These are phyloP conservation scores for Epichloe sibirici DNA, from an alignment of 2,329 filamentous ascomycete species.

Conservation along the genomic window DNA sequence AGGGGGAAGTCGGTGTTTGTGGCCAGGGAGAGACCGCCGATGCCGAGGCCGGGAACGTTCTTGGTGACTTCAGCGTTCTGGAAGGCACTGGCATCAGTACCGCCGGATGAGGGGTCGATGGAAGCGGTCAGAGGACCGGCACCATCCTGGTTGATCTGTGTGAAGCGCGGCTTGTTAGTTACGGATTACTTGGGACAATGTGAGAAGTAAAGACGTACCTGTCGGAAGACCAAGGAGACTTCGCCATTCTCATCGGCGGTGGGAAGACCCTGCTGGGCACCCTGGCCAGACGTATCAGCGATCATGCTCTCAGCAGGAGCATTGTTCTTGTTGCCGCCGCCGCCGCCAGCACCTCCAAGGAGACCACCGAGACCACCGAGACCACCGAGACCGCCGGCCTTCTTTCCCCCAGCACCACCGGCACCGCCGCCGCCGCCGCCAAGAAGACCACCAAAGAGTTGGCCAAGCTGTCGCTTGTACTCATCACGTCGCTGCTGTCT, in stretches of 20 bases:
- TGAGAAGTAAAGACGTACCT: slow-evolving; percentile 15
- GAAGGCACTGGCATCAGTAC: slow-evolving; percentile 48
- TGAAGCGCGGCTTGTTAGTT: not conserved
- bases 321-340: slow-evolving; percentile 27
- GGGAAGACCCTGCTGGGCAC: slow-evolving; percentile 41
- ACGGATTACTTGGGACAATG: not conserved
- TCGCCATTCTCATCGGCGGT: slow-evolving; percentile 48
- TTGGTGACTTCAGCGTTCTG: slow-evolving; percentile 43
- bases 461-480: slow-evolving; percentile 18
- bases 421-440: not conserved
- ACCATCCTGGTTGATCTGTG: slow-evolving; percentile 60
- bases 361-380: slow-evolving; percentile 5
- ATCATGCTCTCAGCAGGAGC: slow-evolving; percentile 37
- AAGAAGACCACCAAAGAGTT: slow-evolving; percentile 17
- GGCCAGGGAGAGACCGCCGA: slow-evolving; percentile 45
- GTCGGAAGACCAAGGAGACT: slow-evolving; percentile 51
- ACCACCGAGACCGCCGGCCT: not conserved
- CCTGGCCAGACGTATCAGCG: slow-evolving; percentile 39
- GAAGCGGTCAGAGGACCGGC: slow-evolving; percentile 49
- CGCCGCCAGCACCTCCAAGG: slow-evolving; percentile 11
- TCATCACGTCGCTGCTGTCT: slow-evolving; percentile 10
- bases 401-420: not conserved
- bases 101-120: slow-evolving; percentile 51
- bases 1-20: slow-evolving; percentile 54
- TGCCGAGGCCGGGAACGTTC: slow-evolving; percentile 45